Conservation (phyloP, 2,329 filamentous ascomycete genomes). For the Penicillium brasilianum region DNA sequence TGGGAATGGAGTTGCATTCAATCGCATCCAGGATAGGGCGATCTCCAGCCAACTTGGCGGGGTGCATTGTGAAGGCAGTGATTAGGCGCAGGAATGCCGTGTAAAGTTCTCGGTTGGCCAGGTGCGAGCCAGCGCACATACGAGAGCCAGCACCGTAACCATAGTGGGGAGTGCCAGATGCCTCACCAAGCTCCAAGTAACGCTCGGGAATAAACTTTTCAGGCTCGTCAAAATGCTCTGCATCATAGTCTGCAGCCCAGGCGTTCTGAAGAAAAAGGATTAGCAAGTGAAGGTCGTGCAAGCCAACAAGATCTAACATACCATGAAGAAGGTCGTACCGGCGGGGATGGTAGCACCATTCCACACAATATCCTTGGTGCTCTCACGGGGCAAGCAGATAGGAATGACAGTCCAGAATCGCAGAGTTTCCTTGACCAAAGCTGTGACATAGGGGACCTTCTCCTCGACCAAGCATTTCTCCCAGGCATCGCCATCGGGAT, state of each 20-base stretch:
- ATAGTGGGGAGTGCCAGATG: slow-evolving; percentile 64
- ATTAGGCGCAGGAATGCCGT: slow-evolving; percentile 65
- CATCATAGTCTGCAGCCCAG: slow-evolving; percentile 76
- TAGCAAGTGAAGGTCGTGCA: background rate
- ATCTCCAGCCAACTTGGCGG: slow-evolving; percentile 53
- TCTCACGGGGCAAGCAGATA: slow-evolving; percentile 74
- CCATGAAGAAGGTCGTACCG: slow-evolving; percentile 81
- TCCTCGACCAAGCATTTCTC: slow-evolving; percentile 73
- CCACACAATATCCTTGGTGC: slow-evolving; percentile 73
- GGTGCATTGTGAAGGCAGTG: slow-evolving; percentile 61
- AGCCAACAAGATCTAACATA: slow-evolving; percentile 31
- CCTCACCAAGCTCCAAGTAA: slow-evolving; percentile 62
- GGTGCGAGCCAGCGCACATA: slow-evolving; percentile 67
- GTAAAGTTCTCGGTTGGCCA: slow-evolving; percentile 68
- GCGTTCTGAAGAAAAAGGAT: slow-evolving; percentile 59
- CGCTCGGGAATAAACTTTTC: slow-evolving; percentile 71
- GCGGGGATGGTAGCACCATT: slow-evolving; percentile 70
- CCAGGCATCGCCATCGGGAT: slow-evolving; percentile 78
- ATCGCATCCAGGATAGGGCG: slow-evolving; percentile 61
- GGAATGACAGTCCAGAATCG: slow-evolving; percentile 81
- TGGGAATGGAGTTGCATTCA: slow-evolving; percentile 62
- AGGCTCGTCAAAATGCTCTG: slow-evolving; percentile 68
- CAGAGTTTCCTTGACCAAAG: slow-evolving; percentile 77
- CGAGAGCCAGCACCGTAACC: slow-evolving; percentile 67
- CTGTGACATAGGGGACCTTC: slow-evolving; percentile 76